Percentiles rank a stretch among this genome's conserved stretches.
Conservation (phyloP, 768 basidiomycete species). For the Boletus fagicola region DNA sequence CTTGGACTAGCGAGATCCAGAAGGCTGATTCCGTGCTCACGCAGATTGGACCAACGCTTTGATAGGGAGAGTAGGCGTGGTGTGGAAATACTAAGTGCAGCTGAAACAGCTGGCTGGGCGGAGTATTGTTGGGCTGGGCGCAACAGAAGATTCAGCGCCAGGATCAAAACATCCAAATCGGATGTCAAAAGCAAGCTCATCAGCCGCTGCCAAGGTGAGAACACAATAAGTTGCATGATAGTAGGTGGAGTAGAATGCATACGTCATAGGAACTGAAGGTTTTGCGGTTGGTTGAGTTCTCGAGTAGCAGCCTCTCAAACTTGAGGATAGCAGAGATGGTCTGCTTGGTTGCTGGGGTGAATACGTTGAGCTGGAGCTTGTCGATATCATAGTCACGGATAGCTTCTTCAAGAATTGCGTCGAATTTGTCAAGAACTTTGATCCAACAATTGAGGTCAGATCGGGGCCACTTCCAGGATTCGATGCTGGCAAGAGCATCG, state of each 20-base stretch:
- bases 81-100: constrained; percentile 78
- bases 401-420: constrained; percentile 78
- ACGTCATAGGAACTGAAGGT: constrained; percentile 97
- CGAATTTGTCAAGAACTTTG: constrained; percentile 93
- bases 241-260: constrained; percentile 35
- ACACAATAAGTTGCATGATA: not conserved
- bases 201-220: constrained; percentile 59
- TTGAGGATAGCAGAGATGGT: constrained; percentile 78
- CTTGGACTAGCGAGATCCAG: constrained; percentile 65
- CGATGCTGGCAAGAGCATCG: constrained; percentile 62
- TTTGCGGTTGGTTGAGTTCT: constrained; percentile 97
- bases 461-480: constrained; percentile 90
- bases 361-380: constrained; percentile 76
- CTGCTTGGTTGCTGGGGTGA: constrained; percentile 72
- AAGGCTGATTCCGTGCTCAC: constrained; percentile 77
- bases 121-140: constrained; percentile 96
- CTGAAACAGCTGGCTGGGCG: constrained; percentile 78
- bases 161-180: constrained; percentile 84
- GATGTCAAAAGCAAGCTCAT: constrained; percentile 84
- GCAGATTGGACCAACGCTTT: constrained; percentile 79
- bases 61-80: constrained; percentile 79
- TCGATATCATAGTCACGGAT: constrained; percentile 85
- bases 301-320: constrained; percentile 86
- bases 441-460: constrained; percentile 98
- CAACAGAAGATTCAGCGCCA: constrained; percentile 80